phyloP scores from a whole-genome alignment of 2,329 filamentous ascomycete genomes.

The Sporothrix luriei region DNA sequence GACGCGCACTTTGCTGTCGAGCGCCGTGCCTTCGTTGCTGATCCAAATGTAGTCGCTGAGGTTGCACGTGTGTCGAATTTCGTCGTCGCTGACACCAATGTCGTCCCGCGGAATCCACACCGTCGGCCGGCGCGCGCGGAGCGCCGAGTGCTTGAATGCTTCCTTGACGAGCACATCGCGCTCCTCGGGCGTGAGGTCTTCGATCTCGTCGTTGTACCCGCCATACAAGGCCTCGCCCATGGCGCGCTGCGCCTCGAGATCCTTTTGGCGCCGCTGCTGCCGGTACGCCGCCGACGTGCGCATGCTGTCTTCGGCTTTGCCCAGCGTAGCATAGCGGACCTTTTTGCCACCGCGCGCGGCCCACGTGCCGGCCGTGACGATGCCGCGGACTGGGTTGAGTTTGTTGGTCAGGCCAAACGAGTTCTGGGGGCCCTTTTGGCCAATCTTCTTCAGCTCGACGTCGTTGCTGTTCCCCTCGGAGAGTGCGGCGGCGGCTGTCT shows the following conservation, averaged over 20 bases:
- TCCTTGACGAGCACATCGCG: slow-evolving; percentile 81
- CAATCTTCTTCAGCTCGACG: slow-evolving; percentile 45
- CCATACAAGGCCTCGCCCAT: slow-evolving; percentile 83
- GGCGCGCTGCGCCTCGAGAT: slow-evolving; percentile 71
- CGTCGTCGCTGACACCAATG: slow-evolving; percentile 86
- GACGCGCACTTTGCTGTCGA: slow-evolving; percentile 81
- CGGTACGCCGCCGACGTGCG: slow-evolving; percentile 54
- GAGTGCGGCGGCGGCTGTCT: neutral
- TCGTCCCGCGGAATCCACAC: slow-evolving; percentile 95
- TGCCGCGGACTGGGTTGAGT: slow-evolving; percentile 50
- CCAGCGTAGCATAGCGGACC: slow-evolving; percentile 52
- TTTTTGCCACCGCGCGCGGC: slow-evolving; percentile 54
- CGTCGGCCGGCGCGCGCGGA: slow-evolving; percentile 80
- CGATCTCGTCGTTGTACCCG: slow-evolving; percentile 87
- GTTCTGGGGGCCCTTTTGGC: slow-evolving; percentile 31
- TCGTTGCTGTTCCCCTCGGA: slow-evolving; percentile 39
- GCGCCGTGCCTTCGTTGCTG: slow-evolving; percentile 85
- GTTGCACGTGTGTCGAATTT: slow-evolving; percentile 74
- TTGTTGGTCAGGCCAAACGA: slow-evolving; percentile 39
- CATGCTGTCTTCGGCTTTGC: slow-evolving; percentile 47
- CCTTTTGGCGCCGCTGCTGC: slow-evolving; percentile 54
- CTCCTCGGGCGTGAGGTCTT: slow-evolving; percentile 88
- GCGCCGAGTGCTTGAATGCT: slow-evolving; percentile 87
- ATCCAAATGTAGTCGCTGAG: slow-evolving; percentile 87
- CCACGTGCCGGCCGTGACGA: slow-evolving; percentile 53